These are phyloP conservation scores for Allium sativum DNA, from an alignment of 106 monocot genomes.

Conservation along the genomic window DNA sequence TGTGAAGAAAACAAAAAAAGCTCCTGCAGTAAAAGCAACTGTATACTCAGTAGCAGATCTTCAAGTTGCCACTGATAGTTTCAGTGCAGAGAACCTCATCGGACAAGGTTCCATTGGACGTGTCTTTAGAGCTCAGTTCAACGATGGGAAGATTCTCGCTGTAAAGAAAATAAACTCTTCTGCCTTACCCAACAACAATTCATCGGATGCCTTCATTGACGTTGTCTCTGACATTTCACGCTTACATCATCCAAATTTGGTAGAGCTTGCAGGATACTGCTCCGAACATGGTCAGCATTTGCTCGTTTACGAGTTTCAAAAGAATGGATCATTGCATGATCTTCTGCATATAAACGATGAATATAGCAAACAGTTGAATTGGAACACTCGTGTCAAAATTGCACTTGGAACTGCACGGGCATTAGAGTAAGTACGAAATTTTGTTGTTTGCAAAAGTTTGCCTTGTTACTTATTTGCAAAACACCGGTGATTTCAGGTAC, in stretches of 20 bases:
- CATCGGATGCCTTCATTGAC: constrained; percentile 64
- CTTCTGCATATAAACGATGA: constrained; percentile 80
- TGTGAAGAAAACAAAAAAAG: constrained; percentile 20
- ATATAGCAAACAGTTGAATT: constrained; percentile 64
- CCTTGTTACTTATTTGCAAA: neutral
- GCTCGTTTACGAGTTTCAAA: constrained; percentile 73
- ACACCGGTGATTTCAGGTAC: constrained; percentile 28
- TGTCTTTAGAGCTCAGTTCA: constrained; percentile 71
- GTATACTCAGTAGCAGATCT: constrained; percentile 79
- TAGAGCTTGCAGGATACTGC: constrained; percentile 83
- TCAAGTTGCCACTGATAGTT: constrained; percentile 82
- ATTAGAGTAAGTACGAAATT: constrained; percentile 55
- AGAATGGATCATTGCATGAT: constrained; percentile 84
- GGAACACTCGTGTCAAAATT: constrained; percentile 83
- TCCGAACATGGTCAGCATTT: constrained; percentile 78
- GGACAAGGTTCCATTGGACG: constrained; percentile 71
- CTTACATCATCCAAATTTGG: constrained; percentile 81
- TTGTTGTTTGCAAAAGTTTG: neutral
- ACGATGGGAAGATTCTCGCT: constrained; percentile 84
- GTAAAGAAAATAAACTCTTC: constrained; percentile 84
- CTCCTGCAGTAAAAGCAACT: constrained; percentile 31
- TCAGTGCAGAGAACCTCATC: constrained; percentile 63
- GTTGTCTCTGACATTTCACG: constrained; percentile 58
- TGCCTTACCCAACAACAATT: constrained; percentile 35
- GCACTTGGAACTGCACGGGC: constrained; percentile 85